Evolutionary conservation across 352 stramenopile genomes (phyloP).

Genomic region (Globisporangium radiosum): DNA sequence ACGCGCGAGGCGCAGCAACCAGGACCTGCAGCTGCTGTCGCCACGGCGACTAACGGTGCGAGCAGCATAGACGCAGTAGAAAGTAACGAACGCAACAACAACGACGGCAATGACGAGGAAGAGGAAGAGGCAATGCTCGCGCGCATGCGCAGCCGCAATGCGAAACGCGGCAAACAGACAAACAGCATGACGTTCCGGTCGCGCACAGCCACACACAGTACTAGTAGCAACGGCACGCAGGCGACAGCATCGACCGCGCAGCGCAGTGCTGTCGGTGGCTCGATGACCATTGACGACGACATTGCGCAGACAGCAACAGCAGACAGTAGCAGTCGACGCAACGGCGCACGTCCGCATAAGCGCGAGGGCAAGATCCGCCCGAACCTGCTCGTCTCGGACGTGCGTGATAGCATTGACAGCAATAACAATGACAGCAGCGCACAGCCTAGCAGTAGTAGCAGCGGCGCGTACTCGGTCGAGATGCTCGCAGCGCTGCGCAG

Average conservation of each 20-base stretch:
- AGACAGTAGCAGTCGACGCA: slow-evolving; percentile 12
- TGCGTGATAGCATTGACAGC: slow-evolving; percentile 6
- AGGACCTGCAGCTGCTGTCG: not conserved
- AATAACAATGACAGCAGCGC: slow-evolving; percentile 2
- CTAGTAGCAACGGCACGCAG: too few relatives aligned
- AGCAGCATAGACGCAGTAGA: not conserved
- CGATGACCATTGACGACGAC: slow-evolving; percentile 52
- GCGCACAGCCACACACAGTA: too few relatives aligned
- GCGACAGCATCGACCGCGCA: too few relatives aligned
- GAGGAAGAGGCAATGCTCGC: slow-evolving; percentile 16
- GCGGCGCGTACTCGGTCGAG: slow-evolving; percentile 37
- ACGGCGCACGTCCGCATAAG: too few relatives aligned
- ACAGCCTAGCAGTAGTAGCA: not conserved
- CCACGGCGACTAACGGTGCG: not conserved
- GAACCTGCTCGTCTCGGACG: slow-evolving; percentile 34
- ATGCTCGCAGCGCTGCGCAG: slow-evolving; percentile 46
- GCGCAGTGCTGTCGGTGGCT: not conserved
- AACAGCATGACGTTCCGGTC: too few relatives aligned
- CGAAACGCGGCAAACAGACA: not conserved
- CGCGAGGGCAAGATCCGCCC: slow-evolving; percentile 42
- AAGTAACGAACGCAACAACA: slow-evolving; percentile 2
- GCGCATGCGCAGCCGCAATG: slow-evolving; percentile 23
- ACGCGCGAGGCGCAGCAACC: too few relatives aligned
- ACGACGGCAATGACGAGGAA: slow-evolving; percentile 7
- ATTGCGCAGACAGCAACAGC: slow-evolving; percentile 4